Conservation (phyloP, 106 monocot genomes). For the Dactylorhiza incarnata region DNA sequence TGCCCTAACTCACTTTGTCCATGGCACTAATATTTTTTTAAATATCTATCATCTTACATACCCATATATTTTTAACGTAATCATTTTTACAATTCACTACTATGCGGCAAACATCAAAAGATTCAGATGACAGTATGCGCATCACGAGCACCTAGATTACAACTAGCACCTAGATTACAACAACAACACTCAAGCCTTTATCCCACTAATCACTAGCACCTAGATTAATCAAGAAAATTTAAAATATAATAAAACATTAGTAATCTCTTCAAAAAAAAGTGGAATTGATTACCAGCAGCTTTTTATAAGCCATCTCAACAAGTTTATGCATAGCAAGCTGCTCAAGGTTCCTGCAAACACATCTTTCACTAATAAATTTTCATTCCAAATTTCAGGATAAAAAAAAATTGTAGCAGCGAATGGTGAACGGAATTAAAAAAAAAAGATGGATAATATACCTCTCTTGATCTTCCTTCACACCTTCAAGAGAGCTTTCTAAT, state of each 20-base stretch:
- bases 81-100: not conserved
- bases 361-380: not conserved
- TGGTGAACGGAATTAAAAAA: not conserved
- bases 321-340: constrained; percentile 75
- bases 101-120: not conserved
- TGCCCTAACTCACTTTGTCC: not conserved
- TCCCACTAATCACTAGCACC: not conserved
- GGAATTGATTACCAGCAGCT: constrained; percentile 41
- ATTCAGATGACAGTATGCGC: not conserved
- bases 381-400: not conserved
- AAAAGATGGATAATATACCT: constrained; percentile 36
- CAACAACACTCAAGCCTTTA: too few species aligned
- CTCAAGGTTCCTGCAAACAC: constrained; percentile 60
- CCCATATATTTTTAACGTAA: not conserved
- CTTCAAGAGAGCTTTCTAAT: constrained; percentile 54
- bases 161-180: not conserved
- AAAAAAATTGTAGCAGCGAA: not conserved
- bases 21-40: not conserved
- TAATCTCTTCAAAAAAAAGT: not conserved
- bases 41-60: not conserved
- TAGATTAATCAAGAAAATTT: not conserved
- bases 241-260: not conserved
- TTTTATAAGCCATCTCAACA: constrained; percentile 68
- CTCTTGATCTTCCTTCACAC: constrained; percentile 37
- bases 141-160: too few species aligned